phyloP scores from a whole-genome alignment of 768 basidiomycete genomes.

The Mrakia hoshinonis region DNA sequence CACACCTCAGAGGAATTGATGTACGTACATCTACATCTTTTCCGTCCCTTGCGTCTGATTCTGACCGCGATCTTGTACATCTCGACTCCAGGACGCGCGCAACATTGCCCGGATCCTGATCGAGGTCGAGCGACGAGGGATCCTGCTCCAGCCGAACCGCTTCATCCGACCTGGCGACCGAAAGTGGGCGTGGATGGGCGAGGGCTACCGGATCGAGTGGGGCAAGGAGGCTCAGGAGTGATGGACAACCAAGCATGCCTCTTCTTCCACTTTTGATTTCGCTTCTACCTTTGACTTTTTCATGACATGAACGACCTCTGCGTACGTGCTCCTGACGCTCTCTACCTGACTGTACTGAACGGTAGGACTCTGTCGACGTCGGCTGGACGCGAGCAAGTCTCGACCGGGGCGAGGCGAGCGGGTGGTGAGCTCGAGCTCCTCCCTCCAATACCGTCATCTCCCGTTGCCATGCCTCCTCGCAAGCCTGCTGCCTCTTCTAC shows the following conservation, averaged over 20 bases:
- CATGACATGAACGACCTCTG: neutral
- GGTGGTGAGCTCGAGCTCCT: neutral
- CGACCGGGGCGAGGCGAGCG: neutral
- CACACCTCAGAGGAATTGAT: neutral
- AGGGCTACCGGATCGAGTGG: constrained; percentile 4
- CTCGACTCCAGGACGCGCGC: constrained; percentile 60
- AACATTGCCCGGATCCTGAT: constrained; percentile 76
- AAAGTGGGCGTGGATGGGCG: constrained; percentile 67
- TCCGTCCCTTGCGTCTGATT: neutral
- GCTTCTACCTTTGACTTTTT: neutral
- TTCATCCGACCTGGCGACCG: constrained; percentile 52
- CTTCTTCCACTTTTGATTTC: neutral
- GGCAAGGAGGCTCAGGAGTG: constrained; percentile 5
- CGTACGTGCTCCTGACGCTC: too few species aligned
- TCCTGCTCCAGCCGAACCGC: constrained; percentile 64
- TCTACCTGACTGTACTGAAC: too few species aligned
- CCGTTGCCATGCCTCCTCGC: constrained; percentile 12
- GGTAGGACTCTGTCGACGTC: too few species aligned
- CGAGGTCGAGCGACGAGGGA: constrained; percentile 51
- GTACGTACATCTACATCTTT: neutral
- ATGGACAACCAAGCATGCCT: neutral
- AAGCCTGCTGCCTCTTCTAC: constrained; percentile 13
- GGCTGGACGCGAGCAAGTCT: too few species aligned
- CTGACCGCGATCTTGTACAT: neutral
- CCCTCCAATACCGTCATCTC: neutral